These are phyloP conservation scores for Aspergillus jensenii DNA, from an alignment of 2,329 filamentous ascomycete genomes.

Conservation along the genomic window DNA sequence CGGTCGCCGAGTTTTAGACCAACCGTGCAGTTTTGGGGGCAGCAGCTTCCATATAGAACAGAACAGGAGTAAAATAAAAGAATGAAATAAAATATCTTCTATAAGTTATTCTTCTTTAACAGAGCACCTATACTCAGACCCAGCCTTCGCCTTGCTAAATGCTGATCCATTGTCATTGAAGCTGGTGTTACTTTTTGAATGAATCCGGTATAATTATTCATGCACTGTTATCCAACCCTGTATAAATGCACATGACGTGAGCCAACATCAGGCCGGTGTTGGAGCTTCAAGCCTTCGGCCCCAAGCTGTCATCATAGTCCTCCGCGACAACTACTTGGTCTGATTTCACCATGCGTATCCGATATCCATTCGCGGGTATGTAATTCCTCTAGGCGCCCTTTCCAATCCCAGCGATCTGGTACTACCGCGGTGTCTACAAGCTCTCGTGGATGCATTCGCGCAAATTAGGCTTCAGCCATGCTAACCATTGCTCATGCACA, in stretches of 20 bases:
- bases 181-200: conserved; percentile 1
- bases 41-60: background rate
- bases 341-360: conserved; percentile 68
- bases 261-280: conserved; percentile 2
- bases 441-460: background rate
- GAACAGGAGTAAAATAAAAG: background rate
- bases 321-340: background rate
- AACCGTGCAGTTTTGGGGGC: conserved; percentile 29
- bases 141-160: background rate
- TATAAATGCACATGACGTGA: conserved; percentile 13
- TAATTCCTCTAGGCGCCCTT: background rate
- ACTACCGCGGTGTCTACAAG: background rate
- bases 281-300: background rate
- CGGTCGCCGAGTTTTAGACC: conserved; percentile 32
- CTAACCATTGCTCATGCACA: conserved; percentile 34
- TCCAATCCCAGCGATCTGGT: background rate
- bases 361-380: conserved; percentile 82
- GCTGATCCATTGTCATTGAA: conserved; percentile 2
- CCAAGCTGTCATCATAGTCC: conserved; percentile 11
- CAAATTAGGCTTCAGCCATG: background rate
- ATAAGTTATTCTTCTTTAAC: background rate
- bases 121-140: background rate
- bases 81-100: background rate
- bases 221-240: conserved; percentile 1
- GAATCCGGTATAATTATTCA: conserved; percentile 4